Percentiles rank a stretch among this genome's conserved stretches.
Evolutionary conservation across 805 yeast genomes (phyloP).

Genomic region (Maudiozyma bulderi): DNA sequence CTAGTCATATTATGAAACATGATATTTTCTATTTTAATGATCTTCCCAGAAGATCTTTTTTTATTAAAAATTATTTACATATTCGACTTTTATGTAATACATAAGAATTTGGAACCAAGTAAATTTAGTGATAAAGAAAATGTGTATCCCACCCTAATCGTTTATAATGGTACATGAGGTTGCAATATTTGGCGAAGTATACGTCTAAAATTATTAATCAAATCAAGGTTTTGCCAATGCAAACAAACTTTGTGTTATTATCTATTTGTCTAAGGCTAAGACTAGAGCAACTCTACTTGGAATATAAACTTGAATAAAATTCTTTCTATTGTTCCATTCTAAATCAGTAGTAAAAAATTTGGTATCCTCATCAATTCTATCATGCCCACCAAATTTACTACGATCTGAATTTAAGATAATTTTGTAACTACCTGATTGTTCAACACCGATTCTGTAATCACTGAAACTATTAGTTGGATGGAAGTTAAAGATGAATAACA

Average conservation of each 20-base stretch:
- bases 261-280: slow-evolving; percentile 33
- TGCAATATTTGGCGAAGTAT: too few species aligned
- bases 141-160: too few species aligned
- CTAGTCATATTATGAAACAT: too few species aligned
- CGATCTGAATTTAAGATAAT: slow-evolving; percentile 70
- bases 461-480: slow-evolving; percentile 75
- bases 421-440: slow-evolving; percentile 63
- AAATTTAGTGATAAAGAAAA: too few species aligned
- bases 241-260: background rate
- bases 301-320: slow-evolving; percentile 66
- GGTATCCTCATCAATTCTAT: slow-evolving; percentile 47
- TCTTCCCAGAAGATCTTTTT: too few species aligned
- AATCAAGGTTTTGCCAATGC: too few species aligned
- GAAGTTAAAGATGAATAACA: slow-evolving; percentile 81
- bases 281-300: slow-evolving; percentile 71
- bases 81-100: too few species aligned
- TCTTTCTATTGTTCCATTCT: slow-evolving; percentile 70
- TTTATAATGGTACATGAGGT: too few species aligned
- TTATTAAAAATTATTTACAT: too few species aligned
- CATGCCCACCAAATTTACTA: slow-evolving; percentile 70
- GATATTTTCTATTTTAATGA: too few species aligned
- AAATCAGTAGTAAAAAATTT: slow-evolving; percentile 63
- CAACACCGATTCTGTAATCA: slow-evolving; percentile 88
- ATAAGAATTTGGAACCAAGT: too few species aligned
- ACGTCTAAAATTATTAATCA: too few species aligned